A percentile compares a stretch with the other conserved stretches of the same genome.
Evolutionary conservation across 352 stramenopile species (phyloP).

Genomic region (Pythium utonaiense): DNA sequence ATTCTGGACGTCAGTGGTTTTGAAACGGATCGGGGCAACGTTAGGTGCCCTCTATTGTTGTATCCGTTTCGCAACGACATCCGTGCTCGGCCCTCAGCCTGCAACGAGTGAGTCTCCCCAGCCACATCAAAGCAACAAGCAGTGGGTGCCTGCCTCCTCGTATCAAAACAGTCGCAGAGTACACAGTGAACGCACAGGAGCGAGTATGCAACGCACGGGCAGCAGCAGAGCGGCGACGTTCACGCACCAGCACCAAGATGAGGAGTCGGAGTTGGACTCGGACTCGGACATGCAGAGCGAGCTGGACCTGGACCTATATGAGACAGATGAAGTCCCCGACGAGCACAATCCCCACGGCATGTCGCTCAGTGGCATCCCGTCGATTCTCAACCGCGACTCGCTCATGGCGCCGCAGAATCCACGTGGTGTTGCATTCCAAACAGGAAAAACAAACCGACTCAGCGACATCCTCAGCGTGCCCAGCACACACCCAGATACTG

Average conservation of each 20-base stretch:
- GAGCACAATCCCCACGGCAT: conserved; percentile 4
- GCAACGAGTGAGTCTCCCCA: too few species aligned
- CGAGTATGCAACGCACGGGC: neutral
- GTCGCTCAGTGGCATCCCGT: conserved; percentile 20
- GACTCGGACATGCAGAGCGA: conserved; percentile 48
- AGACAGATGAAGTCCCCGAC: conserved; percentile 40
- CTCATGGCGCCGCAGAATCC: neutral
- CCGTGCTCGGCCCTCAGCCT: neutral
- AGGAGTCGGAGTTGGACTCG: conserved; percentile 36
- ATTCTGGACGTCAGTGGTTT: neutral
- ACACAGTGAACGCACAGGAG: neutral
- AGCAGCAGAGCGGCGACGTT: neutral
- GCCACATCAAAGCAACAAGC: too few species aligned
- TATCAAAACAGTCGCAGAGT: too few species aligned
- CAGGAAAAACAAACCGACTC: conserved; percentile 3
- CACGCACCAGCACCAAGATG: conserved; percentile 12
- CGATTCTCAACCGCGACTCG: conserved; percentile 18
- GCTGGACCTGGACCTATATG: conserved; percentile 59
- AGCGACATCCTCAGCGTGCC: conserved; percentile 11
- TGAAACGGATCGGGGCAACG: neutral
- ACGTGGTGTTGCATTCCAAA: too few species aligned
- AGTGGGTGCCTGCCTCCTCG: too few species aligned
- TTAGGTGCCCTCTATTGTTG: neutral
- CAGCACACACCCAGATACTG: conserved; percentile 1
- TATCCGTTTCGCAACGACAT: neutral